Evolutionary conservation across 2,329 filamentous ascomycete genomes (phyloP), one percentile per base, ranked within the genome.

Genomic region (Chaetomium strumarium): DNA sequence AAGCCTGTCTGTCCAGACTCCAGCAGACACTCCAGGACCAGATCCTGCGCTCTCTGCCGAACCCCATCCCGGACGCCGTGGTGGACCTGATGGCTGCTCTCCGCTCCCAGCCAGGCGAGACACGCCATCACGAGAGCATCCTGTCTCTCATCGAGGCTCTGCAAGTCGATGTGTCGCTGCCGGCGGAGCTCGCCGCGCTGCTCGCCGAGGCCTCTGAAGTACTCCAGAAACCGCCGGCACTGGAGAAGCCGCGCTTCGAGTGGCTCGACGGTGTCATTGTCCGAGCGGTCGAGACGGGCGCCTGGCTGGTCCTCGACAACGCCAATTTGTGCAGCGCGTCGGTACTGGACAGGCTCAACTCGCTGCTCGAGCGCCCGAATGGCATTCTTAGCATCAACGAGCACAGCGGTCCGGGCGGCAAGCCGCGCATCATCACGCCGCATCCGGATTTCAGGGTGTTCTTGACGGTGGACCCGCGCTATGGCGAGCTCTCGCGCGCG

Each of bases 241-340:
- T 89, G 20, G 81, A 85, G 19, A 85, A 85, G 57, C 89, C 90
- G 19, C 85, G 86, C 2, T 99, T 99, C 65, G 90, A 96, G 67
- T 99, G 93, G 93, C 83, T 95, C 2, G 92, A 99, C 66, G 93
- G 95, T 52, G 81, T 95, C 44, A 84, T 99, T 40, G 86, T 97
- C 44, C 86, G 90, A 62, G 92, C 93, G 39, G 75, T 97, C 11
- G 80, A 95, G 64, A 76, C 85, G 60, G 93, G 93, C 13, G 81
- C 90, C 55, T 99, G 93, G 93, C 76, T 99, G 16, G 85, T 99
- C 11, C 81, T 99, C 19, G 93, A 99, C 69, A 96, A 99, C 68
- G 93, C 95, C 55, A 99, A 99, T 64, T 79, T 99, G 52, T 99
- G 95, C 72, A 96, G 87, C 63, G 86, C 92, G 20, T 96, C 92